These are phyloP conservation scores for Astrocystis sublimbata DNA, from an alignment of 495 filamentous ascomycete genomes.

Conservation along the genomic window DNA sequence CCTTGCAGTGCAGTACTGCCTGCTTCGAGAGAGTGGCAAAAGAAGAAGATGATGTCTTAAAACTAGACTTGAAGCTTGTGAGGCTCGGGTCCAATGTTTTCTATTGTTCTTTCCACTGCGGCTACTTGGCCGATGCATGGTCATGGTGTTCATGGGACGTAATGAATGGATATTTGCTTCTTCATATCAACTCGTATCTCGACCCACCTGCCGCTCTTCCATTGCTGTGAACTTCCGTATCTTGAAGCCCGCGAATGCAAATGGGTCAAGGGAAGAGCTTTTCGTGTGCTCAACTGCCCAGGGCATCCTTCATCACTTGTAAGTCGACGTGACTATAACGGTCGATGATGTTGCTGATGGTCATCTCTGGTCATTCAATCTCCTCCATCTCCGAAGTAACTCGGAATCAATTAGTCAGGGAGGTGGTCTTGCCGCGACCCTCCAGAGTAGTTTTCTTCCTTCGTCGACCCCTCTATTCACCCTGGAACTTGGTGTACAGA, in stretches of 20 bases:
- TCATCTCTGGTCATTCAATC: too few relatives aligned
- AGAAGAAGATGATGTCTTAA: neutral
- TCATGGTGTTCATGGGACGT: conserved; percentile 6
- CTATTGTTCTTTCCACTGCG: neutral
- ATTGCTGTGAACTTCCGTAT: neutral
- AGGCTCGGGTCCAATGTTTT: neutral
- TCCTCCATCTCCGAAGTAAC: too few relatives aligned
- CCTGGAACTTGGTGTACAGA: too few relatives aligned
- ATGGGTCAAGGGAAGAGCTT: too few relatives aligned
- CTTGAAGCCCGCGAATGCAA: too few relatives aligned
- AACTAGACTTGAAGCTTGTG: neutral
- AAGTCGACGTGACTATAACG: neutral
- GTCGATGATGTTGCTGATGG: too few relatives aligned
- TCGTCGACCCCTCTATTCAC: too few relatives aligned
- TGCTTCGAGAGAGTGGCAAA: neutral
- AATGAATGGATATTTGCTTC: conserved; percentile 1
- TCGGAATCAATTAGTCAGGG: too few relatives aligned
- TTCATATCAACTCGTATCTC: neutral
- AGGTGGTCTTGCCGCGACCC: too few relatives aligned
- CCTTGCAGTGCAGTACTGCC: conserved; percentile 7
- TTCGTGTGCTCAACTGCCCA: neutral
- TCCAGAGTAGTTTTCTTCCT: too few relatives aligned
- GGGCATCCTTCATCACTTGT: neutral
- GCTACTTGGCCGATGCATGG: conserved; percentile 10
- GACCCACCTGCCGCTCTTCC: neutral